phyloP scores from a whole-genome alignment of 2,329 filamentous ascomycete species.

The Teratosphaeriaceae sp. region DNA sequence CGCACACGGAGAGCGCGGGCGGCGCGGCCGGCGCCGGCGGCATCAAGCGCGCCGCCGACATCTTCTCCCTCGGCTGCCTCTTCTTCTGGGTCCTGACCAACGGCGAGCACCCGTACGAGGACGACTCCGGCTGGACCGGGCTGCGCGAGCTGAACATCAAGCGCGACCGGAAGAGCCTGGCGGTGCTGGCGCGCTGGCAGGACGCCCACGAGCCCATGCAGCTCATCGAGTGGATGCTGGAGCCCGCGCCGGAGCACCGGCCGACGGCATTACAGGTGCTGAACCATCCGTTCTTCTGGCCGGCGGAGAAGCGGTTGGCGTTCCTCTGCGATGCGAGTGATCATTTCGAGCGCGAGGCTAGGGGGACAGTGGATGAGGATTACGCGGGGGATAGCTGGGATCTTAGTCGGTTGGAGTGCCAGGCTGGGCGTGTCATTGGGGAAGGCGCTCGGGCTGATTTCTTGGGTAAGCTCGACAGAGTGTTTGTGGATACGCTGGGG shows the following conservation, averaged over 20 bases:
- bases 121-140: conserved; percentile 84
- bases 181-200: conserved; percentile 50
- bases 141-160: conserved; percentile 89
- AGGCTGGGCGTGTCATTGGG: conserved; percentile 38
- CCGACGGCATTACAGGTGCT: conserved; percentile 75
- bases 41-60: conserved; percentile 92
- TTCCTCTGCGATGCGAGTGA: conserved; percentile 98
- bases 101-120: conserved; percentile 87
- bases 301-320: conserved; percentile 74
- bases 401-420: conserved; percentile 52
- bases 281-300: conserved; percentile 96
- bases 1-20: conserved; percentile 43
- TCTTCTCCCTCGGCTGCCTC: conserved; percentile 94
- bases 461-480: conserved; percentile 63
- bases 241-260: conserved; percentile 55
- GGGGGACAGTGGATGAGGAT: conserved; percentile 46
- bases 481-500: conserved; percentile 82
- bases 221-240: conserved; percentile 75
- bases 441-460: conserved; percentile 70
- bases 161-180: conserved; percentile 69
- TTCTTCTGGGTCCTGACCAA: conserved; percentile 98
- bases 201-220: conserved; percentile 83
- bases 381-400: conserved; percentile 46
- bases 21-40: conserved; percentile 51
- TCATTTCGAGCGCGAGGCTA: conserved; percentile 87